These are phyloP conservation scores for Apiotrichum sp. DNA, from an alignment of 1,284 basidiomycete genomes.

Conservation along the genomic window DNA sequence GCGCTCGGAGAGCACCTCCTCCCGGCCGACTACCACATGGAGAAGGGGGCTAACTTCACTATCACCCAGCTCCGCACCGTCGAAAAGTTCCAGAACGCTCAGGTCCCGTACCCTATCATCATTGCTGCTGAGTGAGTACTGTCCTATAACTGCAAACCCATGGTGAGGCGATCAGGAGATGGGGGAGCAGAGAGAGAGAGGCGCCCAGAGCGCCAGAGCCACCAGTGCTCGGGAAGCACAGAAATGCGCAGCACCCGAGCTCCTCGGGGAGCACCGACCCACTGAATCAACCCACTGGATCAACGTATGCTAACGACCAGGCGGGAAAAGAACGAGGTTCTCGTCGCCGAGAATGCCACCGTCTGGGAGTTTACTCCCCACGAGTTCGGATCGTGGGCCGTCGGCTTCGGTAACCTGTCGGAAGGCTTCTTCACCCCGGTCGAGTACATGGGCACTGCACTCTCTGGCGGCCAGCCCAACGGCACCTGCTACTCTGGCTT, in stretches of 20 bases:
- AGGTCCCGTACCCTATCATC: conserved; percentile 47
- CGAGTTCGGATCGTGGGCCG: conserved; percentile 51
- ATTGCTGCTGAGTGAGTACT: conserved; percentile 47
- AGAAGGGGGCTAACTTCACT: conserved; percentile 42
- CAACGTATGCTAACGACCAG: conserved; percentile 11
- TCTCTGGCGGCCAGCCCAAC: conserved; percentile 39
- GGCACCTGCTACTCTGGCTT: conserved; percentile 44
- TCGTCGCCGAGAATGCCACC: conserved; percentile 48
- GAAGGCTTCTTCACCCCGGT: conserved; percentile 42
- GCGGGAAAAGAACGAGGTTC: conserved; percentile 41
- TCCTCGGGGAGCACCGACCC: neutral
- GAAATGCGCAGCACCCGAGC: too few relatives aligned
- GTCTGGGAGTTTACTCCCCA: conserved; percentile 50
- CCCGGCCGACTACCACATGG: conserved; percentile 35
- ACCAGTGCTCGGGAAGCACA: too few relatives aligned
- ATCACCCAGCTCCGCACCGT: conserved; percentile 27
- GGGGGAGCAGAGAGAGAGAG: too few relatives aligned
- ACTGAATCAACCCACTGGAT: neutral
- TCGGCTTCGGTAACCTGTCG: conserved; percentile 30
- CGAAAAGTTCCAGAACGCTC: conserved; percentile 25
- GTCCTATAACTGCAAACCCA: too few relatives aligned
- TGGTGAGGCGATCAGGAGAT: too few relatives aligned
- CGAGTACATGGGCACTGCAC: conserved; percentile 41
- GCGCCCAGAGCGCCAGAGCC: too few relatives aligned
- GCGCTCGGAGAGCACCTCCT: conserved; percentile 44